Conservation (phyloP, 2,329 filamentous ascomycete genomes). For the Xenoacremonium recifei region DNA sequence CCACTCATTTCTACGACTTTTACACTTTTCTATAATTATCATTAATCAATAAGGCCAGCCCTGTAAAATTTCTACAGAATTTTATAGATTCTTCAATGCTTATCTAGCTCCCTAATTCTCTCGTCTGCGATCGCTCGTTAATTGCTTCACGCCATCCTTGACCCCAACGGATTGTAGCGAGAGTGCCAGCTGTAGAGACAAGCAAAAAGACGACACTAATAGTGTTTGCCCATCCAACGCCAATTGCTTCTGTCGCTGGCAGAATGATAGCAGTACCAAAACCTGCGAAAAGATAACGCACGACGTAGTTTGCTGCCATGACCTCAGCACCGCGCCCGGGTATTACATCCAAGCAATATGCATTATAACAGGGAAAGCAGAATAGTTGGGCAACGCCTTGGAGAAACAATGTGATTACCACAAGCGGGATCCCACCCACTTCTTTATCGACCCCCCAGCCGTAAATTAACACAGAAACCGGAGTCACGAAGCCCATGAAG, state of each 20-base stretch:
- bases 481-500: conserved; percentile 57
- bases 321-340: conserved; percentile 67
- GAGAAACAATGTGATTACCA: conserved; percentile 71
- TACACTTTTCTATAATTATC: no score
- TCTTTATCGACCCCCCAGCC: conserved; percentile 50
- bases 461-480: conserved; percentile 63
- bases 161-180: conserved; percentile 39
- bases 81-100: no score
- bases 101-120: no score
- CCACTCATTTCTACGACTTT: no score
- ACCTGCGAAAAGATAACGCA: conserved; percentile 74
- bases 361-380: conserved; percentile 73
- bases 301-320: conserved; percentile 76
- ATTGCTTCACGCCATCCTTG: conserved; percentile 37
- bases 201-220: conserved; percentile 46
- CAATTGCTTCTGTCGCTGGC: conserved; percentile 70
- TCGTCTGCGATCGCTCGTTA: no score
- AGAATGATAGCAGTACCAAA: conserved; percentile 69
- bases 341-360: conserved; percentile 83
- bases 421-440: conserved; percentile 55
- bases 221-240: conserved; percentile 79
- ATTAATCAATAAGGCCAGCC: no score
- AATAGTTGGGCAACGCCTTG: conserved; percentile 75
- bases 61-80: no score
- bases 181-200: conserved; percentile 33